phyloP scores from a whole-genome alignment of 768 basidiomycete genomes.

The Termitomyces sp. region DNA sequence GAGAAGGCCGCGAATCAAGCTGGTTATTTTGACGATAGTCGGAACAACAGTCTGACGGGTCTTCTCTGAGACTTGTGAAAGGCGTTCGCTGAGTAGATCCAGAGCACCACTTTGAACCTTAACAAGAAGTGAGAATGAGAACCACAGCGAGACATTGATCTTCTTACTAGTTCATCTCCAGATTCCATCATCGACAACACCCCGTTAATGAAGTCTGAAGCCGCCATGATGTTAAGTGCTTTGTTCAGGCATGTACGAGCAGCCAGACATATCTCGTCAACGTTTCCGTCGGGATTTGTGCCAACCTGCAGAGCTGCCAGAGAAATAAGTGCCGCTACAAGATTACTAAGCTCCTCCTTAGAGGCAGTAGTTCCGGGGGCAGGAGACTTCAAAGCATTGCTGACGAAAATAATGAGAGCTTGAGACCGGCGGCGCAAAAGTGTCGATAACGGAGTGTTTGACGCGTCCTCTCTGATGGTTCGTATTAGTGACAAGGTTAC shows the following conservation, averaged over 20 bases:
- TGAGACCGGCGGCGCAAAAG: slow-evolving; percentile 59
- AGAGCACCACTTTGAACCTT: slow-evolving; percentile 70
- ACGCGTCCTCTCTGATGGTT: slow-evolving; percentile 58
- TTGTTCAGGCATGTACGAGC: slow-evolving; percentile 51
- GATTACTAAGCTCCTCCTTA: slow-evolving; percentile 30
- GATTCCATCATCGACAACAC: slow-evolving; percentile 53
- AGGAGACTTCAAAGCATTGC: slow-evolving; percentile 42
- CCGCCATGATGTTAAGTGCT: slow-evolving; percentile 63
- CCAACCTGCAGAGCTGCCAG: slow-evolving; percentile 36
- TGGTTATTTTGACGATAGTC: slow-evolving; percentile 51
- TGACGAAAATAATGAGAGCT: slow-evolving; percentile 63
- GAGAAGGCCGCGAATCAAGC: slow-evolving; percentile 46
- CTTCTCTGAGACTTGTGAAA: slow-evolving; percentile 55
- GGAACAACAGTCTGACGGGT: slow-evolving; percentile 49
- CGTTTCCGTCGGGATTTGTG: slow-evolving; percentile 27
- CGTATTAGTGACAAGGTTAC: not conserved
- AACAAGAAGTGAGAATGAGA: slow-evolving; percentile 4
- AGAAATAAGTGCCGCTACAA: slow-evolving; percentile 48
- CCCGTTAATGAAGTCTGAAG: slow-evolving; percentile 62
- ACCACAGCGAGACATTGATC: not conserved
- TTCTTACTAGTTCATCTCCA: slow-evolving; percentile 47
- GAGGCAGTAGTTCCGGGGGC: slow-evolving; percentile 20
- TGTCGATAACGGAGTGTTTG: slow-evolving; percentile 38
- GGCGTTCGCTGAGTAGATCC: slow-evolving; percentile 61
- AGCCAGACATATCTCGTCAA: slow-evolving; percentile 41